These are phyloP conservation scores for Amanita pallidorosea DNA, from an alignment of 768 basidiomycete species.

Conservation along the genomic window DNA sequence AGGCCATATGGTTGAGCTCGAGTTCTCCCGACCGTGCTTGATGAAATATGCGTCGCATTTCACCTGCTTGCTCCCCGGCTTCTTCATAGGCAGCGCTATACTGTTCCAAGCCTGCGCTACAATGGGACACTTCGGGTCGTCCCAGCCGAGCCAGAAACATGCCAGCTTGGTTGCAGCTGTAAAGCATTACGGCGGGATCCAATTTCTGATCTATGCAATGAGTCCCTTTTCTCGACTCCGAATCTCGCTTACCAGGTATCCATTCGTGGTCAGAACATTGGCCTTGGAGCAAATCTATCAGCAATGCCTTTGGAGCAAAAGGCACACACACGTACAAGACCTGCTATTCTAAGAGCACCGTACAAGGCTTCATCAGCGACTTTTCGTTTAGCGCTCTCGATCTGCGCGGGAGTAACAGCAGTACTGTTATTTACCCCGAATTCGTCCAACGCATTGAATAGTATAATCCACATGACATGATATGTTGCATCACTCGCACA, in stretches of 20 bases:
- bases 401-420: conserved; percentile 30
- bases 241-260: conserved; percentile 58
- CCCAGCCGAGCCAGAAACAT: conserved; percentile 73
- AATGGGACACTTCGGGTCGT: conserved; percentile 72
- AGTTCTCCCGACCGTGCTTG: conserved; percentile 30
- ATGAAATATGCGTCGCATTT: conserved; percentile 47
- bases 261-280: conserved; percentile 76
- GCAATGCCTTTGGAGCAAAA: conserved; percentile 3
- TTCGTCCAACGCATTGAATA: conserved; percentile 77
- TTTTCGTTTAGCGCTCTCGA: conserved; percentile 56
- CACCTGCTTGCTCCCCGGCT: conserved; percentile 64
- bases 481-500: conserved; percentile 84
- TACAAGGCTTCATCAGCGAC: conserved; percentile 77
- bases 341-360: conserved; percentile 79
- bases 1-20: conserved; percentile 39
- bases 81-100: conserved; percentile 86
- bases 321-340: conserved; percentile 44
- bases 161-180: conserved; percentile 78
- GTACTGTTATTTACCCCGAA: conserved; percentile 59
- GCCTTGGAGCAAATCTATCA: conserved; percentile 30
- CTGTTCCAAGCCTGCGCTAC: conserved; percentile 79
- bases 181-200: conserved; percentile 85
- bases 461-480: conserved; percentile 84
- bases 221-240: background rate
- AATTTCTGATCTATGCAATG: conserved; percentile 36